Conservation (phyloP, 768 basidiomycete species). For the Amanita inopinata region DNA sequence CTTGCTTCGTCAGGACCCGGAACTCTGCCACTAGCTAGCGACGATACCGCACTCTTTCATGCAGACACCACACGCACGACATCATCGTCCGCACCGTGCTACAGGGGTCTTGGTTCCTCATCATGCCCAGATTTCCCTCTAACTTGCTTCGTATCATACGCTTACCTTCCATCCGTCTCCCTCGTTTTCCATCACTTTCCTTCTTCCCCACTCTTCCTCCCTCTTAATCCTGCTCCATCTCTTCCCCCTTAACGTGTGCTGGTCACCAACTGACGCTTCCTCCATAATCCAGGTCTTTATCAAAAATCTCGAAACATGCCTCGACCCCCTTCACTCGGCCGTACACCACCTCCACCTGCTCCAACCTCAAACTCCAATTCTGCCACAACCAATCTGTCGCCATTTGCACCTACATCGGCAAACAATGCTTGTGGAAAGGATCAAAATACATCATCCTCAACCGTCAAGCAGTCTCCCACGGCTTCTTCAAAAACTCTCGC, state of each 20-base stretch:
- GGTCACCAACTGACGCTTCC: constrained; percentile 17
- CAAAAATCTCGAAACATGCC: constrained; percentile 75
- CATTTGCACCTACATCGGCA: constrained; percentile 17
- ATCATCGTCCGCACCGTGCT: not conserved
- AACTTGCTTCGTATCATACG: not conserved
- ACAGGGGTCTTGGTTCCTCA: not conserved
- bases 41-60: not conserved
- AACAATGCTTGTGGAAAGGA: constrained; percentile 13
- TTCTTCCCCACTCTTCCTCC: constrained; percentile 12
- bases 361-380: constrained; percentile 17
- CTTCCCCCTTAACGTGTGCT: constrained; percentile 19
- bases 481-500: constrained; percentile 8
- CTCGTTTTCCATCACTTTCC: constrained; percentile 5
- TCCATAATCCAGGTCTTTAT: constrained; percentile 56
- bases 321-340: constrained; percentile 53
- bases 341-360: constrained; percentile 24
- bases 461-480: constrained; percentile 14
- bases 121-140: not conserved
- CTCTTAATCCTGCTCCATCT: constrained; percentile 7
- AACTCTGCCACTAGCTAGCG: not conserved
- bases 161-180: not conserved
- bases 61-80: not conserved
- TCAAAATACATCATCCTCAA: constrained; percentile 14
- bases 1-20: too few species aligned
- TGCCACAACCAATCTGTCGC: constrained; percentile 23